A percentile compares a stretch with the other conserved stretches of the same genome.
Conservation (phyloP, 2,329 filamentous ascomycete species). For the Clathrospora elynae region DNA sequence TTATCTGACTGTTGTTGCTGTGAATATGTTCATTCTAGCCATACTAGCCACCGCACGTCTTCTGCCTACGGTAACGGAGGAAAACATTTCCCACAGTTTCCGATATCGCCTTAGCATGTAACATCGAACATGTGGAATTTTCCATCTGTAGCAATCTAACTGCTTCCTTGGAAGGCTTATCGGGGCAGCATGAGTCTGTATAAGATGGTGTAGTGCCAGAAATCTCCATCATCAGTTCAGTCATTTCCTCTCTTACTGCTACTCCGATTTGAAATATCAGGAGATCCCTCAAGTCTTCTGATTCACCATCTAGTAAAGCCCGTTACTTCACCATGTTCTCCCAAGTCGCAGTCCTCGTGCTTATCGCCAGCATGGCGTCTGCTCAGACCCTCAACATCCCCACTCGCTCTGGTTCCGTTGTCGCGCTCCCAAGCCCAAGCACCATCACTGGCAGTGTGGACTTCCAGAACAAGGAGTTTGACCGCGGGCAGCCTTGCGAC, state of each 20-base stretch:
- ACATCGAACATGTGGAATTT: constrained; percentile 1
- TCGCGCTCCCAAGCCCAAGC: constrained; percentile 35
- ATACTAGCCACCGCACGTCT: constrained; percentile 8
- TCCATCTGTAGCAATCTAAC: constrained; percentile 13
- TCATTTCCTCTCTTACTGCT: constrained; percentile 3
- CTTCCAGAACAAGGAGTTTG: constrained; percentile 29
- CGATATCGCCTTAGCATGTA: constrained; percentile 11
- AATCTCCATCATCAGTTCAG: neutral
- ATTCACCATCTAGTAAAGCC: neutral
- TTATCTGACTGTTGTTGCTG: neutral
- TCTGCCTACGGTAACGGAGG: constrained; percentile 4
- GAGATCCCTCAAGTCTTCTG: constrained; percentile 1
- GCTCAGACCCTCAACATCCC: constrained; percentile 44
- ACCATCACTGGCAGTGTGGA: constrained; percentile 28
- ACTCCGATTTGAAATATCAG: constrained; percentile 1
- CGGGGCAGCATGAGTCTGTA: constrained; percentile 2
- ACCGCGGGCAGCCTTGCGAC: constrained; percentile 29
- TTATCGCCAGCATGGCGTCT: constrained; percentile 32
- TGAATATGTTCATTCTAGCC: constrained; percentile 9
- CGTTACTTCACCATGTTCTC: constrained; percentile 24
- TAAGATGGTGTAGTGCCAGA: constrained; percentile 3
- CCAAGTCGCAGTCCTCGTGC: constrained; percentile 25
- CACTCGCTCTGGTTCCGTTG: constrained; percentile 34
- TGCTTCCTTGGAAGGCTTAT: neutral
- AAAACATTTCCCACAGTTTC: constrained; percentile 13